A percentile compares a stretch with the other conserved stretches of the same genome.
Conservation (phyloP, 805 yeast species). For the Pichia rugopelliculosa region DNA sequence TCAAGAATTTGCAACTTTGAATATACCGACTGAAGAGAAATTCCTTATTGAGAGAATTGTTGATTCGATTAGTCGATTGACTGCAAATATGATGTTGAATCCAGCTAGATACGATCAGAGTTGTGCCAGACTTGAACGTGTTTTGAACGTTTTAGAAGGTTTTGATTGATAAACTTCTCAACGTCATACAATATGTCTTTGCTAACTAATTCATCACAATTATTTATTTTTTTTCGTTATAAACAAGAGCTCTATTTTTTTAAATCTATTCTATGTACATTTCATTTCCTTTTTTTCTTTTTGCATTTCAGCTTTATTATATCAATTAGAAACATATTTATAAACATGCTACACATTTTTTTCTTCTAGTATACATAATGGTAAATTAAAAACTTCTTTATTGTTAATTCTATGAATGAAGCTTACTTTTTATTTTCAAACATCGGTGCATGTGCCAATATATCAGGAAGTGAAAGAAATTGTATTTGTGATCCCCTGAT, state of each 20-base stretch:
- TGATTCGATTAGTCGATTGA: conserved; percentile 75
- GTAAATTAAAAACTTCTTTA: not conserved
- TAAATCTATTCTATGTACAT: not conserved
- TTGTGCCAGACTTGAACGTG: conserved; percentile 67
- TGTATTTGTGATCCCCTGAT: conserved; percentile 87
- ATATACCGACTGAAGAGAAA: conserved; percentile 69
- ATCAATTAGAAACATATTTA: not conserved
- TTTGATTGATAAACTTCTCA: conserved; percentile 29
- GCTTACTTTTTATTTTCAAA: conserved; percentile 39
- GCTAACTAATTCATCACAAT: not conserved
- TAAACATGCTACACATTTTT: not conserved
- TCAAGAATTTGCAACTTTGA: conserved; percentile 65
- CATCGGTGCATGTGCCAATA: conserved; percentile 83
- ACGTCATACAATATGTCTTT: not conserved
- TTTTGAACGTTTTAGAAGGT: conserved; percentile 82
- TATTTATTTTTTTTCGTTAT: not conserved
- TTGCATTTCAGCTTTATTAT: not conserved
- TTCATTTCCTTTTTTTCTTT: not conserved
- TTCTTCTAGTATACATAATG: not conserved
- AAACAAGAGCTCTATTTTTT: not conserved
- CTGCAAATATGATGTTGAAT: conserved; percentile 86
- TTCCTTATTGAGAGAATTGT: conserved; percentile 77
- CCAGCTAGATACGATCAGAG: conserved; percentile 77
- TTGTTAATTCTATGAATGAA: not conserved
- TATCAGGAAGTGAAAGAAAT: conserved; percentile 81